Conservation (phyloP, 441 rosid species). For the Hura crepitans region DNA sequence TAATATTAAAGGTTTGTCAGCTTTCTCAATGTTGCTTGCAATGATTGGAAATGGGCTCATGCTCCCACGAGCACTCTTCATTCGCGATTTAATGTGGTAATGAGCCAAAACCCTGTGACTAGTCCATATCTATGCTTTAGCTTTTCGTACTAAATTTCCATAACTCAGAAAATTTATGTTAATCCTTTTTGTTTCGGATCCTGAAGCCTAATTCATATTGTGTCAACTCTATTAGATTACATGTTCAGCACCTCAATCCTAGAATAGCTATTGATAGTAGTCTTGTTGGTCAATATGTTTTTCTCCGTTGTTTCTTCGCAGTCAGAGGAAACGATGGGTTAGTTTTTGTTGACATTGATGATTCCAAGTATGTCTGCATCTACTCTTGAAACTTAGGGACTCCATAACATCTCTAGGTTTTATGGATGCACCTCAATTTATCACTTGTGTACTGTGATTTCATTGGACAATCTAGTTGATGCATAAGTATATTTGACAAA, state of each 20-base stretch:
- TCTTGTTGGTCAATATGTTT: background rate
- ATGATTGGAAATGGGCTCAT: slow-evolving; percentile 92
- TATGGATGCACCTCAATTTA: too few relatives aligned
- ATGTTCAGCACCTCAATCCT: slow-evolving; percentile 5
- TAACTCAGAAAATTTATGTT: background rate
- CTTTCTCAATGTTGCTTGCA: slow-evolving; percentile 78
- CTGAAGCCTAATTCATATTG: background rate
- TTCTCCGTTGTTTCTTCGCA: too few relatives aligned
- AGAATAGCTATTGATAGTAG: background rate
- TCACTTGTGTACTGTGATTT: too few relatives aligned
- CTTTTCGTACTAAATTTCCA: background rate
- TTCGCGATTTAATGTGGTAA: slow-evolving; percentile 97
- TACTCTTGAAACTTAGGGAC: background rate
- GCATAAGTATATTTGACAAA: background rate
- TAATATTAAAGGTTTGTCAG: slow-evolving; percentile 82
- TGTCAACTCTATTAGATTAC: background rate
- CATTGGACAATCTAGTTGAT: background rate
- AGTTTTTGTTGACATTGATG: background rate
- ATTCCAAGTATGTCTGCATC: background rate
- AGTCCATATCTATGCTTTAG: background rate
- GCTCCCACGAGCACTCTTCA: slow-evolving; percentile 87
- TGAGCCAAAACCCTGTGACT: slow-evolving; percentile 8
- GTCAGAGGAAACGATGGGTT: background rate
- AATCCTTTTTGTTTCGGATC: background rate
- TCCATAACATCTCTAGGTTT: background rate